These are phyloP conservation scores for Kodamaea alishanica DNA, from an alignment of 1,139 yeast genomes.

Conservation along the genomic window DNA sequence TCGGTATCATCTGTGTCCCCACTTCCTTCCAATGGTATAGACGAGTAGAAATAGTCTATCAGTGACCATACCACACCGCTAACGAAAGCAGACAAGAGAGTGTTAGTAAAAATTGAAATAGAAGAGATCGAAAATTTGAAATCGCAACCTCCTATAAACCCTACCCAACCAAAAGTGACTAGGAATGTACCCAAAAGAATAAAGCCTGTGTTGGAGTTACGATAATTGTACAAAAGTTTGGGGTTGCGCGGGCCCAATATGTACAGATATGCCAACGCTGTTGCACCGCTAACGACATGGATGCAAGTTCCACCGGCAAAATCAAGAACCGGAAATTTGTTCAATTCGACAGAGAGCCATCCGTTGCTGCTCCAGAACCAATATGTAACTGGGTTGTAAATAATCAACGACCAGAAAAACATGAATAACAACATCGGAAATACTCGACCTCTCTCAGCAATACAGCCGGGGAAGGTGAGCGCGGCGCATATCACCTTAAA, in stretches of 20 bases:
- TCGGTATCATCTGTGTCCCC: background rate
- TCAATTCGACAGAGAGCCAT: slow-evolving; percentile 47
- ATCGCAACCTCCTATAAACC: slow-evolving; percentile 46
- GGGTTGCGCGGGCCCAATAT: slow-evolving; percentile 54
- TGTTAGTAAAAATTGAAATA: slow-evolving; percentile 33
- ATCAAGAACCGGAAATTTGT: slow-evolving; percentile 49
- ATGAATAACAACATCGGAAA: slow-evolving; percentile 51
- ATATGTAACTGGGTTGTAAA: slow-evolving; percentile 62
- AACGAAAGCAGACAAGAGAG: slow-evolving; percentile 32
- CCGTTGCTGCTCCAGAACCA: slow-evolving; percentile 66
- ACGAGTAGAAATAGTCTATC: slow-evolving; percentile 40
- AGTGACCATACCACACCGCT: slow-evolving; percentile 38
- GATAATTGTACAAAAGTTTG: slow-evolving; percentile 34
- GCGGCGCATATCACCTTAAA: slow-evolving; percentile 52
- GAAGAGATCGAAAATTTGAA: slow-evolving; percentile 35
- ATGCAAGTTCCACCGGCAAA: slow-evolving; percentile 66
- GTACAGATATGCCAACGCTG: slow-evolving; percentile 57
- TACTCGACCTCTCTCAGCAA: slow-evolving; percentile 56
- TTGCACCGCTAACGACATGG: slow-evolving; percentile 59
- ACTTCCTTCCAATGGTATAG: slow-evolving; percentile 34
- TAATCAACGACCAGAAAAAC: slow-evolving; percentile 52
- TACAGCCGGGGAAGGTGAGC: slow-evolving; percentile 54
- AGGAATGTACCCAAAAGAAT: slow-evolving; percentile 54
- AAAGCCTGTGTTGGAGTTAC: slow-evolving; percentile 35
- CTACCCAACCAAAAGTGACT: slow-evolving; percentile 42